Conservation (phyloP, 768 basidiomycete genomes). For the Boletellus ananas region DNA sequence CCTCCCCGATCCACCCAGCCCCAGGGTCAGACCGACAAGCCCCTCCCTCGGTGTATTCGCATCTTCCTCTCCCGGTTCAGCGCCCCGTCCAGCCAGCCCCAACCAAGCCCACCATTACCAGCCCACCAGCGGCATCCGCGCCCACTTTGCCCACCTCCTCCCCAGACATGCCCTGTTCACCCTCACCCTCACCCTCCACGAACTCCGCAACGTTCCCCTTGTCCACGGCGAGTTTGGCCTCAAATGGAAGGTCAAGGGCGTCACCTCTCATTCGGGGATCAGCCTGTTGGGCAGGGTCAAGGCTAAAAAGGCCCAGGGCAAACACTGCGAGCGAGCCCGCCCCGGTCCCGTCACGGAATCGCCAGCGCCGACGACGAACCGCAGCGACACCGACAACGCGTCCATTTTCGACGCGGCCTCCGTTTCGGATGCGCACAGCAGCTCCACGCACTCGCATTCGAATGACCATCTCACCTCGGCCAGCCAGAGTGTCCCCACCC, state of each 20-base stretch:
- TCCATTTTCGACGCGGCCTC: slow-evolving; percentile 25
- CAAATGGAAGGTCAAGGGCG: slow-evolving; percentile 69
- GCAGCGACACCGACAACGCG: slow-evolving; percentile 24
- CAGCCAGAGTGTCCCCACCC: slow-evolving; percentile 1
- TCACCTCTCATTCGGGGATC: slow-evolving; percentile 36
- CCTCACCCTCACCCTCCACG: slow-evolving; percentile 56
- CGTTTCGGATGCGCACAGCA: slow-evolving; percentile 26
- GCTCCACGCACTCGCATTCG: slow-evolving; percentile 21
- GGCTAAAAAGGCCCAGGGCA: slow-evolving; percentile 19
- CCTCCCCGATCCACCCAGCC: background rate
- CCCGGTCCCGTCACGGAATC: background rate
- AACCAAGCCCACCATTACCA: background rate
- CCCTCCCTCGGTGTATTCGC: background rate
- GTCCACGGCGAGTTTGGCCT: slow-evolving; percentile 67
- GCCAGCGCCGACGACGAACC: slow-evolving; percentile 3
- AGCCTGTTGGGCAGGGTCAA: slow-evolving; percentile 43
- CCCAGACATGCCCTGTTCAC: slow-evolving; percentile 67
- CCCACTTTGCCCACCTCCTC: slow-evolving; percentile 57
- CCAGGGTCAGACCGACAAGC: background rate
- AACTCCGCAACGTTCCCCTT: slow-evolving; percentile 68
- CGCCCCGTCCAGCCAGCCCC: slow-evolving; percentile 9
- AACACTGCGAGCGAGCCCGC: background rate
- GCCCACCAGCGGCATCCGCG: slow-evolving; percentile 37
- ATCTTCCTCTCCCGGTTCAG: background rate
- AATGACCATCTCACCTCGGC: slow-evolving; percentile 10